Base-by-base conservation (phyloP, 495 filamentous ascomycete species). In the Xylaria palmicola region DNA sequence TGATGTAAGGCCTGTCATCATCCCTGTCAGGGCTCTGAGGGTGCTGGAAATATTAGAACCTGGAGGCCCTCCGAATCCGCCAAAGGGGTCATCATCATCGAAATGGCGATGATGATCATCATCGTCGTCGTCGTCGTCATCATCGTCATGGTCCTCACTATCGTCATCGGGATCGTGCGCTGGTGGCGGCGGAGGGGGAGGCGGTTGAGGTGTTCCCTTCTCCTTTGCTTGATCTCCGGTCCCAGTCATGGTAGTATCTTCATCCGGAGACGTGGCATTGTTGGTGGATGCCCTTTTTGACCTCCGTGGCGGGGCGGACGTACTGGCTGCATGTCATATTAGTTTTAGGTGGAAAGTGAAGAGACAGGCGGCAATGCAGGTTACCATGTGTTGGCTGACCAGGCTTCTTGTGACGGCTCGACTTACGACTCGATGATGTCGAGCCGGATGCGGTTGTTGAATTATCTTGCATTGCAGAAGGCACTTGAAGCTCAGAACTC, bases 21-120 rank as follows among this genome's bases (percentile, higher is more conserved):
- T 94, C 62, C 94, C 93, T 60, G 83, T 94, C 62, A 98, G 76
- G 5, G 90, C 90, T 63, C 94, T 83, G 6, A 98, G 83, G 7
- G 92, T 95, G 66, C 78, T 90, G 19, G 90, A 90, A n/a, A 98
- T 79, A 12, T 75, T 72, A n/a, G 74, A 73, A 2, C 88, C 80
- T 19, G 84, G 83, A 43, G 78, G 77, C 22, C 82, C 83, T 57
- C 90, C 88, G 59, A 95, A 88, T 45, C 84, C 86, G 39, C 83
- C 82, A 69, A 96, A 97, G 0, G 90, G 89, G 69, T 97, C 92
- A 59, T 86, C 83, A 59, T 90, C 88, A 48, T 89, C 89, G 26
- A 82, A 77, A 54, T 78, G 76, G 39, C 68, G 69, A 24, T 73
- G 69, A 48, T 77, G 77, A 30, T 85, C 81, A 2, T 77, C 72